These are phyloP conservation scores for Byssoonygena ceratinophila DNA, from an alignment of 2,329 filamentous ascomycete genomes.

Conservation along the genomic window DNA sequence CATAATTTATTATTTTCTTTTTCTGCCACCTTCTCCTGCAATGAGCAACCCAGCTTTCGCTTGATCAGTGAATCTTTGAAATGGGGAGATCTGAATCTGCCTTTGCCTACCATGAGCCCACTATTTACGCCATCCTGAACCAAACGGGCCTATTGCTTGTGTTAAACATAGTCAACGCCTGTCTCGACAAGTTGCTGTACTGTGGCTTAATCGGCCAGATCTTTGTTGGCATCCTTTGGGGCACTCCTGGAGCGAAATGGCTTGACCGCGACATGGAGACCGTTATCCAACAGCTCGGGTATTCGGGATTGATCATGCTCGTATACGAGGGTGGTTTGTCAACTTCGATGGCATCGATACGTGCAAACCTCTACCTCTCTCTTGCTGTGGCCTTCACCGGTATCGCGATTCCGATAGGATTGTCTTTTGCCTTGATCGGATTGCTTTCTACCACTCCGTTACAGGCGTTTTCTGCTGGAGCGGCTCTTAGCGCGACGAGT, in stretches of 20 bases:
- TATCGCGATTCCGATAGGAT: constrained; percentile 51
- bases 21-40: no score
- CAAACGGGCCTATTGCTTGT: constrained; percentile 52
- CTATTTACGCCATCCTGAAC: constrained; percentile 49
- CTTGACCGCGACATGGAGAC: constrained; percentile 45
- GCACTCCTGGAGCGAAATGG: constrained; percentile 54
- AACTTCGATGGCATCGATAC: constrained; percentile 45
- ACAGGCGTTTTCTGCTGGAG: constrained; percentile 62
- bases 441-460: constrained; percentile 41
- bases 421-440: constrained; percentile 51
- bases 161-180: constrained; percentile 49
- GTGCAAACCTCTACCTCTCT: constrained; percentile 52
- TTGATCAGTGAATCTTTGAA: no score
- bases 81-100: no score
- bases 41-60: no score
- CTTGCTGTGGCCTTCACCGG: constrained; percentile 55
- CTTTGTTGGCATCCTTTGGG: constrained; percentile 59
- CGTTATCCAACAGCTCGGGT: constrained; percentile 55
- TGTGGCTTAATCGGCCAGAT: constrained; percentile 59
- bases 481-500: constrained; percentile 62
- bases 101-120: constrained; percentile 57
- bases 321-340: constrained; percentile 59
- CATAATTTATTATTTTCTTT: no score
- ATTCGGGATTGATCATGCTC: constrained; percentile 60
- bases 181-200: constrained; percentile 39